These are phyloP conservation scores for Choiromyces venosus DNA, from an alignment of 495 filamentous ascomycete genomes.

Conservation along the genomic window DNA sequence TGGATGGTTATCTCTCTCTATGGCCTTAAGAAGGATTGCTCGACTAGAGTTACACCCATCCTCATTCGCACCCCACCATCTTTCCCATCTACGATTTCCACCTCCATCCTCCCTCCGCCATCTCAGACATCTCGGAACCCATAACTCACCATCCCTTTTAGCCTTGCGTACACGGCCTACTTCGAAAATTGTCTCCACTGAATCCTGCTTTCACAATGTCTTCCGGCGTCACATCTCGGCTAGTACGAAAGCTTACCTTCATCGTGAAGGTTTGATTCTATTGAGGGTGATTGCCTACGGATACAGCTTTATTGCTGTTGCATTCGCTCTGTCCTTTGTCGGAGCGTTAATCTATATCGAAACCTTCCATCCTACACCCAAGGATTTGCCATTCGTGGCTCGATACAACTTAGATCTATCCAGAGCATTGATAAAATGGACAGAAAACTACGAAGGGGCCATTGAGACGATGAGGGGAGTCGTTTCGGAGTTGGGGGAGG, in stretches of 20 bases:
- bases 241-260: conserved; percentile 29
- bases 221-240: conserved; percentile 28
- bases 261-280: conserved; percentile 27
- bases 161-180: not conserved
- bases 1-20: not conserved
- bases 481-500: conserved; percentile 10
- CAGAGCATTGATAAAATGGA: conserved; percentile 9
- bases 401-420: conserved; percentile 16
- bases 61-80: not conserved
- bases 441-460: conserved; percentile 2
- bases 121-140: not conserved
- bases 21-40: not conserved
- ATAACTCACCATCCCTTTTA: not conserved
- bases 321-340: not conserved
- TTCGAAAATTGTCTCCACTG: not conserved
- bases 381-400: conserved; percentile 2
- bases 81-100: not conserved
- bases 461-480: conserved; percentile 6
- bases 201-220: not conserved
- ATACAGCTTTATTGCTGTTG: conserved; percentile 24
- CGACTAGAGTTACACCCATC: not conserved
- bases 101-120: conserved; percentile 11
- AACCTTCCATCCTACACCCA: conserved; percentile 12
- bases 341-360: conserved; percentile 12
- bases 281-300: conserved; percentile 22